Conservation (phyloP, 352 stramenopile species). For the Phytophthora constricta region DNA sequence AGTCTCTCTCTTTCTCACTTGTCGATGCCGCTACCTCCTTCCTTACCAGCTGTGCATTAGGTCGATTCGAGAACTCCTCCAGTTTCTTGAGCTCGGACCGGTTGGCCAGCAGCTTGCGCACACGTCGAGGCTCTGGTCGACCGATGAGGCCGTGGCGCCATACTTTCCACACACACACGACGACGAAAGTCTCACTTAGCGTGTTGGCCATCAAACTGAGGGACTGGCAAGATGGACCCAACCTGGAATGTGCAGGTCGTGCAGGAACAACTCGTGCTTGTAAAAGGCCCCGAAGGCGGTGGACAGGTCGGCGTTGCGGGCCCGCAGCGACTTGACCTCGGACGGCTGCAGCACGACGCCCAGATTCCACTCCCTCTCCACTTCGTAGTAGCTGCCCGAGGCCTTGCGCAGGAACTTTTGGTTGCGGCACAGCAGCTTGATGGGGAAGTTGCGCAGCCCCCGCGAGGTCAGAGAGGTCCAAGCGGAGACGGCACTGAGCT, state of each 20-base stretch:
- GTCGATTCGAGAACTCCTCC: constrained; percentile 63
- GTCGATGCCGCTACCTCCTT: not conserved
- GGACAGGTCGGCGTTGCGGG: constrained; percentile 72
- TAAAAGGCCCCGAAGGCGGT: constrained; percentile 82
- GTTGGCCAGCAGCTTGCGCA: constrained; percentile 79
- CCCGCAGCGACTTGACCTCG: constrained; percentile 80
- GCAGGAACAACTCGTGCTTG: constrained; percentile 73
- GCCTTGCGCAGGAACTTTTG: constrained; percentile 67
- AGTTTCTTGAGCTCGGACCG: constrained; percentile 82
- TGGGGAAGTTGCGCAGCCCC: constrained; percentile 61
- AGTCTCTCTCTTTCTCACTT: not conserved
- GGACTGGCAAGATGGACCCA: not conserved
- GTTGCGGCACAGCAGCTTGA: constrained; percentile 70
- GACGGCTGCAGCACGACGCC: constrained; percentile 75
- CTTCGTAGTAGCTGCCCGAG: constrained; percentile 49
- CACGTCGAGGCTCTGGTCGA: constrained; percentile 66
- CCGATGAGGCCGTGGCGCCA: constrained; percentile 82
- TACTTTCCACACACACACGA: constrained; percentile 41
- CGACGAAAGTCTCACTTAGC: not conserved
- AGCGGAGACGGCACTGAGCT: not conserved
- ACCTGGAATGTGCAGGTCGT: constrained; percentile 84
- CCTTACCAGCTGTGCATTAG: constrained; percentile 73
- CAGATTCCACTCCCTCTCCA: constrained; percentile 81
- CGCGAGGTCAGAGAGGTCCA: constrained; percentile 24
- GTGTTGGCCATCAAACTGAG: not conserved